Evolutionary conservation across 2,329 filamentous ascomycete species (phyloP), one percentile per base, ranked within the genome.

Genomic region (Pseudocercospora fuligena): DNA sequence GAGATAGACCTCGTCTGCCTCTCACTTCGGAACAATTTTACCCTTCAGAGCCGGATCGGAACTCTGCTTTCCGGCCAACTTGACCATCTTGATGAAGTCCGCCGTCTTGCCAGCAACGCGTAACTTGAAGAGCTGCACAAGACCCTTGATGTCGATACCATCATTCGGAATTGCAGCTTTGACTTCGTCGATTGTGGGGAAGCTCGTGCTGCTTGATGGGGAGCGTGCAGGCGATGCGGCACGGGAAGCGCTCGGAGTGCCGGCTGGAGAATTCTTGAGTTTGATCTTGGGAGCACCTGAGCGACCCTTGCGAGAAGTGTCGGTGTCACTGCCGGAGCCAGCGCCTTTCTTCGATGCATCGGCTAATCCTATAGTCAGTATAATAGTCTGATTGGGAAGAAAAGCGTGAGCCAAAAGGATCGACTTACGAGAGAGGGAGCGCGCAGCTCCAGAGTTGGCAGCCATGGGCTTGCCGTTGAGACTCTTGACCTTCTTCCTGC

Each of bases 301-400:
- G 77, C 85, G 88, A 61, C 80, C 80, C 63, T 82, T 89, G 43
- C 85, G 89, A 1, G 90, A 92, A 46, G 84, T 89, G 76, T 93
- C 91, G 23, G 88, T 90, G 70, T 93, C 91, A 71, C 90, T 92
- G 62, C 87, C 87, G 56, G 89, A 89, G 43, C 86, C 88, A 59
- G 43, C 54, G 14, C 64, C n/a, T 27, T 57, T 57, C 53, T 57
- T 57, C 53, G 29, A 57, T 16, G 53, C 23, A 58, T 58, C 56
- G 36, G 33, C 61, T 63, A 36, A 3, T 31, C 21, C 3, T 11
- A 63, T 29, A 36, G 51, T 63, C 43, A 63, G 61, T 33, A 63
- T 4, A 74, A 71, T 70, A 19, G 7, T 56, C 27, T 11, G 25
- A 19, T 19, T 1, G 23, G 8, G 5, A 29, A 1, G 27, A n/a